Evolutionary conservation across 2,329 filamentous ascomycete species (phyloP).

Genomic region (Phialemoniopsis sp.): DNA sequence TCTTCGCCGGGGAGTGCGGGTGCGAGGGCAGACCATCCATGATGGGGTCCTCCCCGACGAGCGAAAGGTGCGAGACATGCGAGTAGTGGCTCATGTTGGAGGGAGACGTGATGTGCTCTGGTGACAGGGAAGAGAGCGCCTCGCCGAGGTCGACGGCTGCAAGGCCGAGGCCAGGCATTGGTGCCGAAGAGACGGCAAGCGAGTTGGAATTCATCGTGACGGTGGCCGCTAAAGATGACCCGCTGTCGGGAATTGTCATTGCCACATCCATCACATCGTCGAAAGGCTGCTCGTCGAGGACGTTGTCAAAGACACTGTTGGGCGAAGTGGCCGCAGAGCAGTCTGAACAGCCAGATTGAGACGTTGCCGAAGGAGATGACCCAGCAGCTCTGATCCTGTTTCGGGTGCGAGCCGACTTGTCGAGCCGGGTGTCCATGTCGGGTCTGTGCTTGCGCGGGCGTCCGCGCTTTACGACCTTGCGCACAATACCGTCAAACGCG

Average conservation of each 20-base stretch:
- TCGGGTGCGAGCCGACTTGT: slow-evolving; percentile 53
- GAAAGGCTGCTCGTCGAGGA: slow-evolving; percentile 28
- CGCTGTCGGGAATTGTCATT: slow-evolving; percentile 17
- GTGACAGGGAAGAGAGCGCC: slow-evolving; percentile 17
- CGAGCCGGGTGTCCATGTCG: slow-evolving; percentile 49
- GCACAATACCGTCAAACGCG: slow-evolving; percentile 75
- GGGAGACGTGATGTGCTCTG: slow-evolving; percentile 32
- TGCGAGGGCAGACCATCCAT: slow-evolving; percentile 22
- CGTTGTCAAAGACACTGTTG: slow-evolving; percentile 36
- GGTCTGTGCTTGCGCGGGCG: slow-evolving; percentile 59
- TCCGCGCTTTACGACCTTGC: slow-evolving; percentile 59
- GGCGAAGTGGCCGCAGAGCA: slow-evolving; percentile 53
- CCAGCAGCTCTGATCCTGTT: slow-evolving; percentile 47
- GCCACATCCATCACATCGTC: slow-evolving; percentile 38
- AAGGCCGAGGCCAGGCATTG: slow-evolving; percentile 23
- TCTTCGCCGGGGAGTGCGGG: slow-evolving; percentile 45
- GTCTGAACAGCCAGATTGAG: slow-evolving; percentile 53
- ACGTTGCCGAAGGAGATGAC: slow-evolving; percentile 38
- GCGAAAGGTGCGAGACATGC: slow-evolving; percentile 42
- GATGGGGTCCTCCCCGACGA: slow-evolving; percentile 1
- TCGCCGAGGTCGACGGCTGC: slow-evolving; percentile 11
- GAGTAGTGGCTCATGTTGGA: slow-evolving; percentile 39
- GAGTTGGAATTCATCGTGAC: slow-evolving; percentile 30
- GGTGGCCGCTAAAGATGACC: slow-evolving; percentile 12
- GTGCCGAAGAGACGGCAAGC: slow-evolving; percentile 30